A percentile compares a stretch with the other conserved stretches of the same genome.
Conservation (phyloP, 768 basidiomycete genomes). For the Naganishia onofrii region DNA sequence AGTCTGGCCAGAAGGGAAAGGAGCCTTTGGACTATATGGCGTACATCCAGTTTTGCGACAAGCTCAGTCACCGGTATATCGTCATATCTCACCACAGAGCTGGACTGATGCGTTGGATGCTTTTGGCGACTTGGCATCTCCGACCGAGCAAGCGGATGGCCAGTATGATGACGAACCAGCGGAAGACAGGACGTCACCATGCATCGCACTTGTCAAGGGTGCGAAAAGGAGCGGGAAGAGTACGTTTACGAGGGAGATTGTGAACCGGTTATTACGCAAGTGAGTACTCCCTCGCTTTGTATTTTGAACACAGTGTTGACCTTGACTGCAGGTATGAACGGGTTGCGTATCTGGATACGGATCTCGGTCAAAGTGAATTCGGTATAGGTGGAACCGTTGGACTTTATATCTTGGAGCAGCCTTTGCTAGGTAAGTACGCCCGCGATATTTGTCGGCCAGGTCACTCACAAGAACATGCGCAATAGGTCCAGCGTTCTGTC, state of each 20-base stretch:
- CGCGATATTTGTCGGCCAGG: no score
- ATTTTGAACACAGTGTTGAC: neutral
- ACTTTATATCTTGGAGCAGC: constrained; percentile 66
- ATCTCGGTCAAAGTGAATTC: constrained; percentile 92
- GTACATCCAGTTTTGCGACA: constrained; percentile 55
- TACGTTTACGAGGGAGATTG: constrained; percentile 70
- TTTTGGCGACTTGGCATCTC: constrained; percentile 29
- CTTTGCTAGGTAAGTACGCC: constrained; percentile 64
- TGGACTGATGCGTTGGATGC: constrained; percentile 50
- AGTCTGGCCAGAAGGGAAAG: constrained; percentile 59
- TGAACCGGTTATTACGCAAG: constrained; percentile 65
- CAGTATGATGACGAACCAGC: constrained; percentile 20
- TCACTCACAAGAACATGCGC: constrained; percentile 3
- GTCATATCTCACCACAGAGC: constrained; percentile 39
- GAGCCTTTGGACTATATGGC: constrained; percentile 50
- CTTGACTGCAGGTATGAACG: constrained; percentile 60
- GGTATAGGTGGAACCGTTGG: constrained; percentile 81
- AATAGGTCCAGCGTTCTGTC: constrained; percentile 82
- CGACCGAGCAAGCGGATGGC: neutral
- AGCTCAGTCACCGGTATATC: constrained; percentile 38
- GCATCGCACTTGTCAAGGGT: constrained; percentile 71
- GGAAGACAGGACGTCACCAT: constrained; percentile 37
- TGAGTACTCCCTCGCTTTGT: constrained; percentile 54
- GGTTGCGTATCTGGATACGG: constrained; percentile 91
- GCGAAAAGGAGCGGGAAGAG: constrained; percentile 87